Evolutionary conservation across 306 rosid genomes (phyloP), one percentile per base, ranked within the genome.

Genomic region (Cyclanthera cordifolia): DNA sequence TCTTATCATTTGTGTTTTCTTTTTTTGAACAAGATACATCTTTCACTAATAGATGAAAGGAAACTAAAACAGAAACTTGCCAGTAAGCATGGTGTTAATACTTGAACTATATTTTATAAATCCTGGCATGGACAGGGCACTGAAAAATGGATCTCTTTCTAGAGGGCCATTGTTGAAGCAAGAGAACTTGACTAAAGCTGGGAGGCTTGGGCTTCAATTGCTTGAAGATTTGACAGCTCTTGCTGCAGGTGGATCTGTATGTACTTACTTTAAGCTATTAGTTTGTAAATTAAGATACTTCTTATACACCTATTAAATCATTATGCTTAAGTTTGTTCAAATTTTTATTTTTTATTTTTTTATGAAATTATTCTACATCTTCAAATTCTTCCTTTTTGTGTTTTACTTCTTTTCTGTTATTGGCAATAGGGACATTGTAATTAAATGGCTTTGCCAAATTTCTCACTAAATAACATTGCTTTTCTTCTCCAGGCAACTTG

Each of bases 161-260:
- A 84, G 98, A 72, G 83, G 80, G 45, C 60, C 80, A 54, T 68
- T 80, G 54, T 77, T 71, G 76, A 81, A 71, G 89, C 90, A 89
- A 82, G 95, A 89, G 76, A 78, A 76, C 70, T 78, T 83, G 73
- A 87, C 95, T 68, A 83, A 77, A 82, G 84, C 87, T 27, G 98
- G 96, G 81, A 85, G 82, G 81, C 88, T 89, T 76, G 98, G 98
- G 75, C 88, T 89, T 69, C 89, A 87, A 64, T 75, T 92, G 78
- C 98, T 92, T 72, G 98, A 89, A 92, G 98, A 92, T 86, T 79
- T 89, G 80, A 87, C 96, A 80, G 95, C 98, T 77, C 92, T 92
- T 84, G 95, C 98, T 74, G 98, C 98, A 89, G 96, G 95, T 84
- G 98, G 96, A 87, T 92, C 93, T 82, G 98, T 92, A 92, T 87